These are phyloP conservation scores for Xerocomus brunneocitrinus DNA, from an alignment of 768 basidiomycete genomes.

Conservation along the genomic window DNA sequence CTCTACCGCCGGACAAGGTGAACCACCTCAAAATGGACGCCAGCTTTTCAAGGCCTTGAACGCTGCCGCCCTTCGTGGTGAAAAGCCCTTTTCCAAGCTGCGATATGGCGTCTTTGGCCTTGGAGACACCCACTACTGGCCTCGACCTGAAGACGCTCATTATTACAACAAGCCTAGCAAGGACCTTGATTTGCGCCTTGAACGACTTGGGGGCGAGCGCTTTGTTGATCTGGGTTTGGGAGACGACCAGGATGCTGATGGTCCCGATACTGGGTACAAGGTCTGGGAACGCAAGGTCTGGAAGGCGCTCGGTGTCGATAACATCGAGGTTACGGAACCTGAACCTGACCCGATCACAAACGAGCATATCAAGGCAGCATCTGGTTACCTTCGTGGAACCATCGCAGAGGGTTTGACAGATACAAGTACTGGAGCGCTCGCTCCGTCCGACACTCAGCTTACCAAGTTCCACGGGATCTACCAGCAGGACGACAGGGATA, in stretches of 20 bases:
- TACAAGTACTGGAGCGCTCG: slow-evolving; percentile 82
- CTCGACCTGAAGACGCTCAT: slow-evolving; percentile 90
- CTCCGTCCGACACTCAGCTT: slow-evolving; percentile 85
- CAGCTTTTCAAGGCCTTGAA: slow-evolving; percentile 84
- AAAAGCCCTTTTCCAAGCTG: slow-evolving; percentile 56
- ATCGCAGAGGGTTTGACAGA: slow-evolving; percentile 90
- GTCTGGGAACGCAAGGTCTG: slow-evolving; percentile 91
- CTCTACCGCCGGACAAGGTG: slow-evolving; percentile 94
- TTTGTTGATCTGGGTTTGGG: slow-evolving; percentile 77
- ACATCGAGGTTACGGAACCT: slow-evolving; percentile 80
- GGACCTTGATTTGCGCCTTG: slow-evolving; percentile 79
- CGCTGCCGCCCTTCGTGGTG: slow-evolving; percentile 47
- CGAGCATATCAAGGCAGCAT: slow-evolving; percentile 98
- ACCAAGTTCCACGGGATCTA: slow-evolving; percentile 98
- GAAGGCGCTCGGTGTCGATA: slow-evolving; percentile 92
- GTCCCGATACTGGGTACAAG: slow-evolving; percentile 93
- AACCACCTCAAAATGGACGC: slow-evolving; percentile 95
- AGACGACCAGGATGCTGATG: slow-evolving; percentile 97
- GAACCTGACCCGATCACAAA: slow-evolving; percentile 98
- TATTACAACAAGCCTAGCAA: slow-evolving; percentile 97
- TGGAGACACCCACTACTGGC: slow-evolving; percentile 99
- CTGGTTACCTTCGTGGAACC: slow-evolving; percentile 89
- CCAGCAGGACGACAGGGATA: slow-evolving; percentile 97
- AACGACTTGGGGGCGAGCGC: slow-evolving; percentile 74
- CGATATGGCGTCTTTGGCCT: slow-evolving; percentile 86